phyloP scores from a whole-genome alignment of 2,329 filamentous ascomycete genomes.

The Curvularia sp. region DNA sequence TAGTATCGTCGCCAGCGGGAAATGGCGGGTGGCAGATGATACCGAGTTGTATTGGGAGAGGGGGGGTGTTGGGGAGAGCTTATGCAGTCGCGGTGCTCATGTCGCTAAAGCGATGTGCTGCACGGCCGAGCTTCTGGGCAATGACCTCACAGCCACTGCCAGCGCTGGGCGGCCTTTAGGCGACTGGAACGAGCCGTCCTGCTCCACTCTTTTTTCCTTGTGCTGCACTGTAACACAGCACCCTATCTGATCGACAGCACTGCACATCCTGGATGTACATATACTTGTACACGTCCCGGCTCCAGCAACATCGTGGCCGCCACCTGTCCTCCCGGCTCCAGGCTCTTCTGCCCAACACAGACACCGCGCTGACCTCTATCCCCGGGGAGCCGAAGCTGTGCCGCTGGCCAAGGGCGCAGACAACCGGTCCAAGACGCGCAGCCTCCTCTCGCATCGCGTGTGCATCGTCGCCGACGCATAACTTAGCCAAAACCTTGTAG shows the following conservation, averaged over 20 bases:
- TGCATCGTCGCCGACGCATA: slow-evolving; percentile 1
- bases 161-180: not conserved
- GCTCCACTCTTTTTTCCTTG: slow-evolving; percentile 11
- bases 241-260: slow-evolving; percentile 16
- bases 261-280: not conserved
- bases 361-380: not conserved
- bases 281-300: not conserved
- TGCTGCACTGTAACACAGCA: not conserved
- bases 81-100: slow-evolving; percentile 18
- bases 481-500: slow-evolving; percentile 6
- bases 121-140: slow-evolving; percentile 24
- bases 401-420: slow-evolving; percentile 12
- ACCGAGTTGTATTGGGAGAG: not conserved
- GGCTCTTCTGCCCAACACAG: not conserved
- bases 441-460: not conserved
- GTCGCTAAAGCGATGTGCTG: slow-evolving; percentile 17
- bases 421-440: slow-evolving; percentile 11
- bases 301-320: not conserved
- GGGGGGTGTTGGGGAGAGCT: slow-evolving; percentile 14
- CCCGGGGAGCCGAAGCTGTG: not conserved
- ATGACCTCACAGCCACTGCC: slow-evolving; percentile 31
- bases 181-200: slow-evolving; percentile 10
- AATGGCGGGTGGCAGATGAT: slow-evolving; percentile 21
- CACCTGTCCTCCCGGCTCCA: not conserved
- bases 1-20: slow-evolving; percentile 33